Conservation (phyloP, 2,329 filamentous ascomycete species). For the Aureobasidium subglaciale region DNA sequence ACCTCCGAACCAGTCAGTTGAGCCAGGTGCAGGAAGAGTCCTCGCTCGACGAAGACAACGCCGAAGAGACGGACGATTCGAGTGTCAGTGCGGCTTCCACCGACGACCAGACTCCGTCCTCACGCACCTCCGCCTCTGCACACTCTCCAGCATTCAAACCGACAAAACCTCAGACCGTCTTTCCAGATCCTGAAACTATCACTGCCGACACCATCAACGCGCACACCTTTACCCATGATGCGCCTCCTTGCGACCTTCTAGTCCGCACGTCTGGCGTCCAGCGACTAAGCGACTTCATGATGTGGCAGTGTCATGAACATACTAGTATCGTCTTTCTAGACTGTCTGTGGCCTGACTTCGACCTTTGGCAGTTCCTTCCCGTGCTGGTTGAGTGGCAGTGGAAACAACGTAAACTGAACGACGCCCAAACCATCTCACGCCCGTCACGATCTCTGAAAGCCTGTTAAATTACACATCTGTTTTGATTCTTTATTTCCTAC, state of each 20-base stretch:
- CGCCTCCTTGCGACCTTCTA: slow-evolving; percentile 83
- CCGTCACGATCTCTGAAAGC: slow-evolving; percentile 6
- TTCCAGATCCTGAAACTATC: slow-evolving; percentile 79
- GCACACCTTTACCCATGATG: slow-evolving; percentile 80
- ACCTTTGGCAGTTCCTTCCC: slow-evolving; percentile 85
- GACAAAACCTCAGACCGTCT: slow-evolving; percentile 32
- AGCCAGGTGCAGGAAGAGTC: slow-evolving; percentile 32
- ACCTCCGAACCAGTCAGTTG: slow-evolving; percentile 56
- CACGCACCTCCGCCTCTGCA: slow-evolving; percentile 29
- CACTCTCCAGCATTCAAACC: slow-evolving; percentile 34
- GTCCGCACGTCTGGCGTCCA: slow-evolving; percentile 90
- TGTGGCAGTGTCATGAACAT: slow-evolving; percentile 93
- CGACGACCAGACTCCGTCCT: slow-evolving; percentile 29
- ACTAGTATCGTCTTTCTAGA: slow-evolving; percentile 90
- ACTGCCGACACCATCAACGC: slow-evolving; percentile 72
- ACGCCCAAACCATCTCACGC: slow-evolving; percentile 20
- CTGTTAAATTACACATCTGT: background rate
- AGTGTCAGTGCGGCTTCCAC: slow-evolving; percentile 15
- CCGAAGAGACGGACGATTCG: slow-evolving; percentile 18
- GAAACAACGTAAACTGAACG: slow-evolving; percentile 41
- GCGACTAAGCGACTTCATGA: slow-evolving; percentile 92
- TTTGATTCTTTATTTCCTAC: slow-evolving; percentile 3
- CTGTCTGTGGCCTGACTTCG: slow-evolving; percentile 93
- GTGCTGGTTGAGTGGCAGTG: slow-evolving; percentile 87
- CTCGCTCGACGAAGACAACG: background rate